A percentile compares a stretch with the other conserved stretches of the same genome.
These are phyloP conservation scores for Alternaria sp. DNA, from an alignment of 2,329 filamentous ascomycete genomes.

Conservation along the genomic window DNA sequence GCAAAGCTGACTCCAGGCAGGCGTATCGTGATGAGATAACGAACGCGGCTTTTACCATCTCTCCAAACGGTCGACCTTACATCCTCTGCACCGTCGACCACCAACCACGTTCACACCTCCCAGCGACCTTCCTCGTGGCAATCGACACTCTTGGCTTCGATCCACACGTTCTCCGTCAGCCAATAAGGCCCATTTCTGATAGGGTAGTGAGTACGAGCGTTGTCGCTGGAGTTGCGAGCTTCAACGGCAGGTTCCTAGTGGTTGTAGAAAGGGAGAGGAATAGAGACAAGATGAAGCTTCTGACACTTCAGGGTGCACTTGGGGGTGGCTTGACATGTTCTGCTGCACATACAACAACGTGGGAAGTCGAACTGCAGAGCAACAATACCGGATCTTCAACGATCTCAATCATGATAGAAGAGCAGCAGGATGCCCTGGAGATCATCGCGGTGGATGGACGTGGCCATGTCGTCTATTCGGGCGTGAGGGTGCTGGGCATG, in stretches of 20 bases:
- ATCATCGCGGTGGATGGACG: constrained; percentile 25
- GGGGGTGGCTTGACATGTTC: constrained; percentile 22
- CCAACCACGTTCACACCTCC: constrained; percentile 19
- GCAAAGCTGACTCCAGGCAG: constrained; percentile 14
- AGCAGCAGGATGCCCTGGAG: constrained; percentile 18
- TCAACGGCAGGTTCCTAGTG: constrained; percentile 24
- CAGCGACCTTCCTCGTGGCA: constrained; percentile 24
- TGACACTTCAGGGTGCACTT: constrained; percentile 15
- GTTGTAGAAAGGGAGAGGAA: constrained; percentile 15
- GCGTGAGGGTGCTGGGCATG: constrained; percentile 21
- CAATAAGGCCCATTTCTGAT: constrained; percentile 14
- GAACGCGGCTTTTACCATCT: constrained; percentile 19
- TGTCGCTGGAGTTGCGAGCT: constrained; percentile 15
- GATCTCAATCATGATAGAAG: constrained; percentile 23
- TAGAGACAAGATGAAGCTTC: constrained; percentile 12
- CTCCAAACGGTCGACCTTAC: constrained; percentile 19
- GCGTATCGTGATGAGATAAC: constrained; percentile 21
- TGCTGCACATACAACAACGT: background rate
- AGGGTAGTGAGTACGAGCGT: constrained; percentile 12
- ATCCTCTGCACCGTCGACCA: constrained; percentile 28
- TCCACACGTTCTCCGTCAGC: background rate
- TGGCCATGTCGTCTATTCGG: constrained; percentile 17
- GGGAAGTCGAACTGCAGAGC: constrained; percentile 11
- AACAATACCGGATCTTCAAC: constrained; percentile 4
- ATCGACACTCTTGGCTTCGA: constrained; percentile 7